phyloP scores from a whole-genome alignment of 2,329 filamentous ascomycete species.

The Cladosporium sp. region DNA sequence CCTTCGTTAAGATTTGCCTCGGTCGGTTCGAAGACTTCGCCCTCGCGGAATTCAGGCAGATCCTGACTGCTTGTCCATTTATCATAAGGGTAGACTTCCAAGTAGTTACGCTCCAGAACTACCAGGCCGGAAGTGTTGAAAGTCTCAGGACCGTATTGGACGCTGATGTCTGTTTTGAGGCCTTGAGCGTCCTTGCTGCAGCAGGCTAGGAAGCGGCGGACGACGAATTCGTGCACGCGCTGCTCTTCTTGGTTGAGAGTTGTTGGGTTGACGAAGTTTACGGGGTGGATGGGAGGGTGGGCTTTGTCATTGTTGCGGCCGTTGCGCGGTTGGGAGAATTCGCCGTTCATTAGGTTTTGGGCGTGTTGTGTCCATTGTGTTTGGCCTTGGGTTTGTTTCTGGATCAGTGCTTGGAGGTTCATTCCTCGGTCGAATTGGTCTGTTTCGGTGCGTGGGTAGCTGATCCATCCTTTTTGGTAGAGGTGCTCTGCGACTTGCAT shows the following conservation, averaged over 20 bases:
- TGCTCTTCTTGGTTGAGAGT: constrained; percentile 58
- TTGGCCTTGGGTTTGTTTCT: constrained; percentile 74
- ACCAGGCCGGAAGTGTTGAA: constrained; percentile 81
- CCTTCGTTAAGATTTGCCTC: constrained; percentile 88
- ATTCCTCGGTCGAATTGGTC: constrained; percentile 91
- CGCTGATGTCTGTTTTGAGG: constrained; percentile 75
- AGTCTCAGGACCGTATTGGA: constrained; percentile 74
- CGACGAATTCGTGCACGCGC: constrained; percentile 86
- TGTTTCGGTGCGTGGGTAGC: constrained; percentile 94
- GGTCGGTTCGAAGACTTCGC: constrained; percentile 79
- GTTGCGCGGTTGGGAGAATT: constrained; percentile 73
- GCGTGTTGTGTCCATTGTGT: constrained; percentile 74
- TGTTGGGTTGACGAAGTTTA: constrained; percentile 68
- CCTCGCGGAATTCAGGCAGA: constrained; percentile 71
- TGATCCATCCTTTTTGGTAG: constrained; percentile 94
- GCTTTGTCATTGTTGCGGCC: constrained; percentile 93
- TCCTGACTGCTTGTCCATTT: constrained; percentile 88
- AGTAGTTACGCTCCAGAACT: constrained; percentile 84
- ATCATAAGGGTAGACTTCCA: constrained; percentile 94
- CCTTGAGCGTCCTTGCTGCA: constrained; percentile 93
- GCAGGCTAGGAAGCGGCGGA: constrained; percentile 86
- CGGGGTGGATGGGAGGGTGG: constrained; percentile 93
- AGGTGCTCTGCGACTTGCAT: constrained; percentile 83
- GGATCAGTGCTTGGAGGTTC: constrained; percentile 71
- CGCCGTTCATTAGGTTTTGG: constrained; percentile 66